Percentiles rank a stretch among this genome's conserved stretches.
These are phyloP conservation scores for Penicillium odoratum DNA, from an alignment of 495 filamentous ascomycete species.

Conservation along the genomic window DNA sequence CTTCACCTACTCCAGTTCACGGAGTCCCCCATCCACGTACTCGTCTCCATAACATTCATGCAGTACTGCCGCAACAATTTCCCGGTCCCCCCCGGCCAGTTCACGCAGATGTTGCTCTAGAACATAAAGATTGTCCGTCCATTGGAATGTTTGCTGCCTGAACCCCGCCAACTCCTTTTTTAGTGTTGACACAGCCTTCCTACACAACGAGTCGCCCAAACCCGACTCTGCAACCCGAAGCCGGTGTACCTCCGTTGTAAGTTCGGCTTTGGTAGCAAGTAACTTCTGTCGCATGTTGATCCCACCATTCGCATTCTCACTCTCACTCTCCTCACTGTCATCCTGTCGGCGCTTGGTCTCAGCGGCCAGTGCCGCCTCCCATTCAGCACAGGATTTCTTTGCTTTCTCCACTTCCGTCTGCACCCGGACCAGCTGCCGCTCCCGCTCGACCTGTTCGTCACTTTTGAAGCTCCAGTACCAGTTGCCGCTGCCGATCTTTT, in stretches of 20 bases:
- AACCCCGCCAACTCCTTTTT: conserved; percentile 48
- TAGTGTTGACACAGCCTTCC: conserved; percentile 52
- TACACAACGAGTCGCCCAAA: conserved; percentile 44
- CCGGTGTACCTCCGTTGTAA: conserved; percentile 28
- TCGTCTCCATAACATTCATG: conserved; percentile 61
- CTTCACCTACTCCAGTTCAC: conserved; percentile 34
- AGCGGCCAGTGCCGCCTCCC: conserved; percentile 24
- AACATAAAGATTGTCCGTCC: conserved; percentile 64
- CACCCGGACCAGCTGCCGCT: conserved; percentile 47
- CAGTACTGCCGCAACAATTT: conserved; percentile 51
- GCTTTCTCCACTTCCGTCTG: conserved; percentile 57
- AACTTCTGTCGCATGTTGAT: conserved; percentile 18
- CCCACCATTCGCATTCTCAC: neutral
- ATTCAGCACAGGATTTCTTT: conserved; percentile 26
- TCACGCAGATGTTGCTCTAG: conserved; percentile 61
- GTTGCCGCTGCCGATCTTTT: conserved; percentile 79
- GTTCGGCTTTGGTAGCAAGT: conserved; percentile 22
- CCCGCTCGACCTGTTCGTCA: conserved; percentile 58
- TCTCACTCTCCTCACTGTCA: conserved; percentile 10
- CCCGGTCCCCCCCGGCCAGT: conserved; percentile 51
- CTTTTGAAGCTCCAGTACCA: conserved; percentile 79
- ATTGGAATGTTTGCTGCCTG: conserved; percentile 49
- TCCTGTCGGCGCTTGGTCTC: conserved; percentile 21
- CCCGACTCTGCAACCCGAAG: conserved; percentile 23
- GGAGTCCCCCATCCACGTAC: conserved; percentile 62